These are phyloP conservation scores for Tulasnella sp. DNA, from an alignment of 768 basidiomycete genomes.

Conservation along the genomic window DNA sequence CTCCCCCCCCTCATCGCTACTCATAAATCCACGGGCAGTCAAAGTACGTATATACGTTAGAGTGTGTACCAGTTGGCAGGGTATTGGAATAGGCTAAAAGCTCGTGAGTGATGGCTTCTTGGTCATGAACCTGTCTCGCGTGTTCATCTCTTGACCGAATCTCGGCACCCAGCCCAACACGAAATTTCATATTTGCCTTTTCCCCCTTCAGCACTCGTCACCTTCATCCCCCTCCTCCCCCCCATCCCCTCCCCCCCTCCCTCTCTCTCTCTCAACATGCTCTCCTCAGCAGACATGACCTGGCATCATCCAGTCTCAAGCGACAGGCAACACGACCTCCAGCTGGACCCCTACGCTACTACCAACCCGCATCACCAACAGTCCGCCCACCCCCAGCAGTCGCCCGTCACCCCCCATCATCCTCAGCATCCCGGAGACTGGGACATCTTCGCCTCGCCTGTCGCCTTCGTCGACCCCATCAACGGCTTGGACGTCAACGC, in stretches of 20 bases:
- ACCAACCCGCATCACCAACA: conserved; percentile 18
- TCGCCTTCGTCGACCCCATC: conserved; percentile 30
- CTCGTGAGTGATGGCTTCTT: conserved; percentile 14
- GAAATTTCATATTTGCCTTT: conserved; percentile 20
- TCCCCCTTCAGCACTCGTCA: conserved; percentile 12
- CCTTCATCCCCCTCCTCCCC: too few species aligned
- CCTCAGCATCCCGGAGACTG: conserved; percentile 24
- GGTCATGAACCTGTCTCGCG: conserved; percentile 2
- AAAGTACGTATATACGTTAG: conserved; percentile 7
- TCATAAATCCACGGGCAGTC: neutral
- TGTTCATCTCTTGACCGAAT: conserved; percentile 18
- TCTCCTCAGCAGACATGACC: conserved; percentile 34
- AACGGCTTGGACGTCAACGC: conserved; percentile 23
- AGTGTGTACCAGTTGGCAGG: conserved; percentile 1
- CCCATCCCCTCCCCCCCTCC: neutral
- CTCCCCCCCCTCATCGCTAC: neutral
- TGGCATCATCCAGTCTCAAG: conserved; percentile 35
- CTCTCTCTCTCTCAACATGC: conserved; percentile 9
- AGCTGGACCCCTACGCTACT: conserved; percentile 23
- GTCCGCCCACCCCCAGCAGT: conserved; percentile 8
- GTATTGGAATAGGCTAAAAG: conserved; percentile 19
- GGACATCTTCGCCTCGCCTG: conserved; percentile 32
- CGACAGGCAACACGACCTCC: conserved; percentile 34
- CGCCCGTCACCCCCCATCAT: conserved; percentile 21
- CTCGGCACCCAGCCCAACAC: neutral